Evolutionary conservation across 805 yeast genomes (phyloP).

Genomic region (Cyberlindnera mycetangii): DNA sequence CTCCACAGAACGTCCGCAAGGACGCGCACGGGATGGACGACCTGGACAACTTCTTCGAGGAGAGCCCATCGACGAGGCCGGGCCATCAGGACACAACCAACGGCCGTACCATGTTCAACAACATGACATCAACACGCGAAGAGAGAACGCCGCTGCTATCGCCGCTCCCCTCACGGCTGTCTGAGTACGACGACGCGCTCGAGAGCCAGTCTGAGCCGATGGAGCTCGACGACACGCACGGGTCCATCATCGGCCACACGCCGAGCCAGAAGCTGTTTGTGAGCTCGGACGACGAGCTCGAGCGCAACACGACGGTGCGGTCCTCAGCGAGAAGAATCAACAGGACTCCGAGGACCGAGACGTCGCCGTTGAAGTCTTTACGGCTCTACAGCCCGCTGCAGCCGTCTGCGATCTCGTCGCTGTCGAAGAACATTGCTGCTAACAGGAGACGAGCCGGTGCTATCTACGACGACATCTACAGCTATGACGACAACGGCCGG

Average conservation of each 20-base stretch:
- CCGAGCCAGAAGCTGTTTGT: conserved; percentile 20
- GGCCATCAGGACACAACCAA: too few relatives aligned
- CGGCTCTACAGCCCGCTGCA: conserved; percentile 15
- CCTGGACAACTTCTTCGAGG: conserved; percentile 63
- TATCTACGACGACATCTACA: conserved; percentile 3
- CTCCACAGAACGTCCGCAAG: conserved; percentile 43
- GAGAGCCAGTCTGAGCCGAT: conserved; percentile 23
- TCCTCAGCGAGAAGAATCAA: conserved; percentile 8
- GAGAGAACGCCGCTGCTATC: conserved; percentile 19
- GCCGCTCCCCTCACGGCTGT: conserved; percentile 13
- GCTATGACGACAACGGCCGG: conserved; percentile 3
- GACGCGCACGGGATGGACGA: conserved; percentile 68
- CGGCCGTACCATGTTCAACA: conserved; percentile 1
- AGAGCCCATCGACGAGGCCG: too few relatives aligned
- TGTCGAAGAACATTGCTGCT: conserved; percentile 20
- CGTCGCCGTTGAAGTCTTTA: conserved; percentile 12
- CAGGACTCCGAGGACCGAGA: conserved; percentile 6
- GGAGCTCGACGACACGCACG: conserved; percentile 30
- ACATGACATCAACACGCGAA: background rate
- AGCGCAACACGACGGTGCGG: conserved; percentile 21
- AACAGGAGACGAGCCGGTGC: conserved; percentile 3
- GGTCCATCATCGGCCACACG: conserved; percentile 13
- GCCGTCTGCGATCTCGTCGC: conserved; percentile 9
- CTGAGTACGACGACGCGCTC: conserved; percentile 21
- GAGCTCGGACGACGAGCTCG: conserved; percentile 17